Conservation (phyloP, 805 yeast genomes). For the Alloascoidea africana region DNA sequence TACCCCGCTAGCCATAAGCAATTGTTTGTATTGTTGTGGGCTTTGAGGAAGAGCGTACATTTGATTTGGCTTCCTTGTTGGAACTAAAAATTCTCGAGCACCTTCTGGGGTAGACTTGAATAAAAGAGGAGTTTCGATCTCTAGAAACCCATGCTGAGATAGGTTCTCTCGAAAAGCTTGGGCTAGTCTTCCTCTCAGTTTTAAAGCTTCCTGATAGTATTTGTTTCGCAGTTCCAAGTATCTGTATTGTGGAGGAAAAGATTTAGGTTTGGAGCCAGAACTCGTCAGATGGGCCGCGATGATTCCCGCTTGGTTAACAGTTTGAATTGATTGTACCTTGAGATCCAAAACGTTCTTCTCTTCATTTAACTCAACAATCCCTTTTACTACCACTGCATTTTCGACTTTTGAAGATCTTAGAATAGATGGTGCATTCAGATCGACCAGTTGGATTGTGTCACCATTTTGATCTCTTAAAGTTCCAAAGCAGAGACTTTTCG, state of each 20-base stretch:
- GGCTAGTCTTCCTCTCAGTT: conserved; percentile 30
- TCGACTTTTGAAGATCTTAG: conserved; percentile 45
- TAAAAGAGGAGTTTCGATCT: conserved; percentile 83
- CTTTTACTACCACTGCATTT: conserved; percentile 57
- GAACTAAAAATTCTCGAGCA: conserved; percentile 90
- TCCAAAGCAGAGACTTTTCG: conserved; percentile 55
- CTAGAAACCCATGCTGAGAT: conserved; percentile 38
- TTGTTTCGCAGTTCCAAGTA: conserved; percentile 61
- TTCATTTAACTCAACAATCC: conserved; percentile 26
- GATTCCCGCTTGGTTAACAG: conserved; percentile 47
- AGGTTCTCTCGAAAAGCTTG: conserved; percentile 21
- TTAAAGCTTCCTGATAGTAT: conserved; percentile 26
- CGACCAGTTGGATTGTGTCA: conserved; percentile 41
- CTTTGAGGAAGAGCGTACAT: conserved; percentile 94
- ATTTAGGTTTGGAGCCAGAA: conserved; percentile 34
- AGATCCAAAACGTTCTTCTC: conserved; percentile 38
- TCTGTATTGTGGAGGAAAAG: conserved; percentile 67
- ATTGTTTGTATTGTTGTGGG: conserved; percentile 94
- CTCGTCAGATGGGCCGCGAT: conserved; percentile 56
- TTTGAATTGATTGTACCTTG: conserved; percentile 30
- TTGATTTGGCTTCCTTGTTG: conserved; percentile 47
- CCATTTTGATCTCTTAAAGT: conserved; percentile 65
- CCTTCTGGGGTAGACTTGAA: conserved; percentile 98
- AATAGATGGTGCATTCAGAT: conserved; percentile 20
- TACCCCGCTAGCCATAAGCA: conserved; percentile 89